Evolutionary conservation across 768 basidiomycete genomes (phyloP), one percentile per base, ranked within the genome.

Genomic region (Clavaria fumosa): DNA sequence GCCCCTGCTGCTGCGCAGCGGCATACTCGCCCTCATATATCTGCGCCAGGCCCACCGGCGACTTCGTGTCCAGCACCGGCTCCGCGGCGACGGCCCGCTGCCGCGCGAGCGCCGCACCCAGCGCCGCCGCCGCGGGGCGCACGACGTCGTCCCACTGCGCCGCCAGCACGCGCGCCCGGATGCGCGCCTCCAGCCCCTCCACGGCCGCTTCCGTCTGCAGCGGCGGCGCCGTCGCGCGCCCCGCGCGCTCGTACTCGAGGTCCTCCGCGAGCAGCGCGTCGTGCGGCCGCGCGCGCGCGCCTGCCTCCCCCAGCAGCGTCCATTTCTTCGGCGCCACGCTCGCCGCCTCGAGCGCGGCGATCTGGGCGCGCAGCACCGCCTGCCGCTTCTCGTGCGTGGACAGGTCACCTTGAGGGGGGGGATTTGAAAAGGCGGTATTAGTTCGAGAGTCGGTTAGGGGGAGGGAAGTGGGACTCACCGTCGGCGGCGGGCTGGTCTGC

Each of bases 11-110:
- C 44, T 76, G 72, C 23, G 71, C 70, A 4, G 78, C 75, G 26
- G 77, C 65, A 55, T 81, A 99, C 41, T 91, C 91, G 32, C 83
- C 78, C 53, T 95, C 95, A 57, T 97, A 97, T 27, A 99, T 84
- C 59, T 97, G 83, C 10, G 90, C 91, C 32, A 99, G 70, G 0
- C 85, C 90, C 53, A 86, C 80, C 3, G 72, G 64, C 5, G 85
- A 90, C 53, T 91, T 84, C 3, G 73, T 77, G 49, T 93, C 90
- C 1, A 97, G 62, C 66, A 91, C 96, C 0, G 91, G 77, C 45
- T 80, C 84, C 45, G 89, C 76, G 30, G 88, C 82, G 38, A 76
- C 53, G 0, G 78, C 68, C 2, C 79, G 72, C 40, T 76, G 64
- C 12, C 91, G 82, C 37, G 83, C 70, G 23, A 96, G 88, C 49